Conservation (phyloP, 2,329 filamentous ascomycete species). For the Geosmithia flava region DNA sequence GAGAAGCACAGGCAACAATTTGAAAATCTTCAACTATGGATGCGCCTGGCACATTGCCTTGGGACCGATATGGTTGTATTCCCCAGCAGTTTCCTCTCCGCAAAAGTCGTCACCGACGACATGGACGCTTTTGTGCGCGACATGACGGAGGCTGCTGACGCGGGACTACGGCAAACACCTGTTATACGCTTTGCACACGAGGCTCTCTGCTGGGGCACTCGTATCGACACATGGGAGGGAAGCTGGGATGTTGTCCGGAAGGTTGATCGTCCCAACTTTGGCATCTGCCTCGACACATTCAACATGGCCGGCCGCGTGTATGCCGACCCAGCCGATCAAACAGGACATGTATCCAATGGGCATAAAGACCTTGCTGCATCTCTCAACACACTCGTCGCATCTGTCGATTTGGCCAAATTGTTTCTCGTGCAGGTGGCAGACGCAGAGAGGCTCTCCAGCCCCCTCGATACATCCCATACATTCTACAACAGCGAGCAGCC, state of each 20-base stretch:
- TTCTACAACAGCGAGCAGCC: conserved; percentile 22
- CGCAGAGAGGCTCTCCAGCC: conserved; percentile 46
- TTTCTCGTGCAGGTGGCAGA: conserved; percentile 69
- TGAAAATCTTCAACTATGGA: conserved; percentile 55
- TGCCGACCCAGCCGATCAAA: conserved; percentile 46
- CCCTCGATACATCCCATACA: conserved; percentile 32
- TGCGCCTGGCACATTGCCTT: conserved; percentile 50
- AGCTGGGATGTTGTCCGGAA: conserved; percentile 52
- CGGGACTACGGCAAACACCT: conserved; percentile 42
- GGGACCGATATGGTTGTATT: conserved; percentile 60
- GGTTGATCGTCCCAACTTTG: conserved; percentile 59
- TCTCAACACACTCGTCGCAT: conserved; percentile 35
- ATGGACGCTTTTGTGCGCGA: conserved; percentile 48
- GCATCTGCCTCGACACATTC: conserved; percentile 64
- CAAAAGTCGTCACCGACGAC: conserved; percentile 27
- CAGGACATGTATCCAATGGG: conserved; percentile 38
- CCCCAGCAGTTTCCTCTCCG: conserved; percentile 54
- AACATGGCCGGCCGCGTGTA: conserved; percentile 60
- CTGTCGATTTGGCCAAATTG: conserved; percentile 49
- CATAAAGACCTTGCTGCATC: conserved; percentile 40
- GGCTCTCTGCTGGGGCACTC: conserved; percentile 57
- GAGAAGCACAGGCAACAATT: conserved; percentile 44
- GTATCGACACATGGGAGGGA: conserved; percentile 56
- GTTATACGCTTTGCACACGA: conserved; percentile 60
- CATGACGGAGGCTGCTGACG: conserved; percentile 49